phyloP scores from a whole-genome alignment of 805 yeast genomes.

The Teunomyces lycoperdinae region DNA sequence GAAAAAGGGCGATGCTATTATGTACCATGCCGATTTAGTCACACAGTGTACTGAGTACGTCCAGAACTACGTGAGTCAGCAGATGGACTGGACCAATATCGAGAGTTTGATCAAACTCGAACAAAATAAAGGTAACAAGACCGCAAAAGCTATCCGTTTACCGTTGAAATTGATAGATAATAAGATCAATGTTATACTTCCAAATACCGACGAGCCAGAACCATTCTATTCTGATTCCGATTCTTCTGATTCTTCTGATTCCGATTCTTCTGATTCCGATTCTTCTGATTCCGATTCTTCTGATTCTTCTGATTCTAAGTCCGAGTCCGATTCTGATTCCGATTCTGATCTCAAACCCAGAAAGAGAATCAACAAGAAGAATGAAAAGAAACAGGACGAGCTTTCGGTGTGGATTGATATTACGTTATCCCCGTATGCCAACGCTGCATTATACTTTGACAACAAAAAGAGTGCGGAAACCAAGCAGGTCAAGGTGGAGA shows the following conservation, averaged over 20 bases:
- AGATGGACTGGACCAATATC: constrained; percentile 92
- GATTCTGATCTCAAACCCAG: constrained; percentile 22
- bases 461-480: constrained; percentile 70
- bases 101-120: constrained; percentile 72
- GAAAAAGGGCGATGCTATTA: constrained; percentile 70
- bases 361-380: not conserved
- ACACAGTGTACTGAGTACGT: constrained; percentile 71
- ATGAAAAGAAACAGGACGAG: constrained; percentile 10
- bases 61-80: constrained; percentile 66
- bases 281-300: constrained; percentile 16
- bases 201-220: constrained; percentile 43
- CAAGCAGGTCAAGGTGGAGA: constrained; percentile 77
- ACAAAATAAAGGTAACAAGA: constrained; percentile 57
- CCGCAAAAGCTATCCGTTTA: constrained; percentile 59
- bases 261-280: constrained; percentile 36
- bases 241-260: no score
- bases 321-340: constrained; percentile 30
- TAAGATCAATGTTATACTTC: constrained; percentile 57
- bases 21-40: constrained; percentile 64
- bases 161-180: constrained; percentile 73
- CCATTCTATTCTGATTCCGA: constrained; percentile 15
- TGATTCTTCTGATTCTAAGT: constrained; percentile 12
- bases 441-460: constrained; percentile 78
- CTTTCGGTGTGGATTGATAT: constrained; percentile 66
- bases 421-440: constrained; percentile 76